Evolutionary conservation across 2,329 filamentous ascomycete genomes (phyloP), one percentile per base, ranked within the genome.

Genomic region (Diaporthe sp.): DNA sequence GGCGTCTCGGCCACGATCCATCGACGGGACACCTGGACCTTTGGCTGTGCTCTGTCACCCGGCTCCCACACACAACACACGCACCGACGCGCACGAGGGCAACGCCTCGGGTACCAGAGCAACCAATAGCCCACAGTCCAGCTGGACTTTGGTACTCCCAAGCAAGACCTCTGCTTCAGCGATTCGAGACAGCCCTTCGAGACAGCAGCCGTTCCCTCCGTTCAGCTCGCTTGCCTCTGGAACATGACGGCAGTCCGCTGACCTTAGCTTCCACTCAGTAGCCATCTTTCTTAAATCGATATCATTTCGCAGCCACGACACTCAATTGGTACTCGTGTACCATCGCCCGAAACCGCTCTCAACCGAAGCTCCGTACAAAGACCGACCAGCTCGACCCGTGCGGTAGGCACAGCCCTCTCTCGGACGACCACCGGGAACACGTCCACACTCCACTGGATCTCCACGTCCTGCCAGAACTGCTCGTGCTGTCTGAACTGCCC

Each of bases 401-500:
- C 42, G 42, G 59, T 44, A 58, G 47, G 44, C 53, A 58, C 51
- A 39, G 47, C 68, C 61, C 59, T 63, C 42, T 63, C 42, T 47
- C 61, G 68, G 27, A 22, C 53, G 53, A 58, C 55, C 44, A 51
- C 66, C 58, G 32, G 65, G 78, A 78, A 50, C 19, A 30, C 63
- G 35, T 25, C 79, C 79, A 79, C 51, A 35, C 80, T 78, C 80
- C 42, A 47, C 35, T 63, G 44, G 55, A 17, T 51, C 56, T 32
- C 70, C 50, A n/a, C 70, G 42, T 61, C 44, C 61, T 51, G 25
- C 35, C 65, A 37, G 22, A 37, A 35, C 22, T 39, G 7, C 32
- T 66, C 63, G 44, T 44, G 44, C 63, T 66, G 44, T 73, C 74
- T 77, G 78, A 80, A 78, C 77, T 75, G 71, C 72, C 78, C 77